Percentiles rank a stretch among this genome's conserved stretches.
Evolutionary conservation across 371 early-diverging fungal species (phyloP).

Genomic region (Ordospora colligata): DNA sequence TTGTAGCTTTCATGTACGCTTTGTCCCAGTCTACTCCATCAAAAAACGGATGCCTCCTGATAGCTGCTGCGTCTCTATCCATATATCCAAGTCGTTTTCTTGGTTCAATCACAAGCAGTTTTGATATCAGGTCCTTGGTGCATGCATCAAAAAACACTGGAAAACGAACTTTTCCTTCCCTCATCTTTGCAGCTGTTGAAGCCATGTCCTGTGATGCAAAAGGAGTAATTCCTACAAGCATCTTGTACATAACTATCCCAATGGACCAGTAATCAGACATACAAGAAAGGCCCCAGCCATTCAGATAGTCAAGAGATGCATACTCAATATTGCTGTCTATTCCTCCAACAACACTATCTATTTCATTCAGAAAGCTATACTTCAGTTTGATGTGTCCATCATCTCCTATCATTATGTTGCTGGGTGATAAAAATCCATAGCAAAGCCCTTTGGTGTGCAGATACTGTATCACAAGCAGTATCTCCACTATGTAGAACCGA

Average conservation of each 20-base stretch:
- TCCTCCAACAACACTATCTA: slow-evolving; percentile 8
- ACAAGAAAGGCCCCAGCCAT: neutral
- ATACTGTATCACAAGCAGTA: slow-evolving; percentile 78
- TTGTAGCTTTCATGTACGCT: slow-evolving; percentile 67
- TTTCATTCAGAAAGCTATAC: slow-evolving; percentile 45
- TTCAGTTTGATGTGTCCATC: slow-evolving; percentile 54
- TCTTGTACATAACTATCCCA: slow-evolving; percentile 50
- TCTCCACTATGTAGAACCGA: slow-evolving; percentile 78
- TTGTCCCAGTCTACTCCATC: slow-evolving; percentile 76
- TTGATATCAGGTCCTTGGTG: slow-evolving; percentile 76
- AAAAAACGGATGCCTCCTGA: slow-evolving; percentile 85
- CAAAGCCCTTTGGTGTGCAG: slow-evolving; percentile 78
- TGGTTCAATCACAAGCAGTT: slow-evolving; percentile 72
- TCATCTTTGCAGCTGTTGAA: slow-evolving; percentile 66
- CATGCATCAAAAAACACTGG: slow-evolving; percentile 75
- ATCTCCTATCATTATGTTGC: slow-evolving; percentile 58
- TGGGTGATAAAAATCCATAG: slow-evolving; percentile 86
- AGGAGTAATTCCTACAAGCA: slow-evolving; percentile 46
- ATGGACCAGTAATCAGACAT: slow-evolving; percentile 52
- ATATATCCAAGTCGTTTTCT: slow-evolving; percentile 80
- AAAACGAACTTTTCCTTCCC: slow-evolving; percentile 72
- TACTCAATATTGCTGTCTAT: slow-evolving; percentile 39
- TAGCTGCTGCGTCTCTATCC: slow-evolving; percentile 73
- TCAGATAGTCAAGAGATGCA: slow-evolving; percentile 38
- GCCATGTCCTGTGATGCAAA: slow-evolving; percentile 28